Conservation (phyloP, 1,284 basidiomycete genomes). For the Cryptococcus jaspeensis region DNA sequence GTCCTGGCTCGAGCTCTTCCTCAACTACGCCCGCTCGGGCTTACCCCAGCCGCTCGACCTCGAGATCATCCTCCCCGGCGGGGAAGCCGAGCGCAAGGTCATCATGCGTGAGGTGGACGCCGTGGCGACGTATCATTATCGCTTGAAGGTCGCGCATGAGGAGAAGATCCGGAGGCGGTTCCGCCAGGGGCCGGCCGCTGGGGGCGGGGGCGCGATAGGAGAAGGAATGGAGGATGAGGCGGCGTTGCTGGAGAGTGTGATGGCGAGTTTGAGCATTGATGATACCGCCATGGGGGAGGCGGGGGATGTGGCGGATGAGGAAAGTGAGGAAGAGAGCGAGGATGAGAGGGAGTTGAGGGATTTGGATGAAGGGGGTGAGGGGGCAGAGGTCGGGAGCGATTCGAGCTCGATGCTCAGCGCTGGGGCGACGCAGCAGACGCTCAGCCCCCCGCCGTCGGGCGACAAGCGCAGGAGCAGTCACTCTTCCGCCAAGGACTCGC, state of each 20-base stretch:
- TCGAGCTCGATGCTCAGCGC: background rate
- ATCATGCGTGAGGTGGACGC: constrained; percentile 82
- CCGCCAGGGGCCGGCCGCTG: constrained; percentile 49
- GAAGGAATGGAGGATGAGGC: constrained; percentile 73
- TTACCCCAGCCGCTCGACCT: constrained; percentile 66
- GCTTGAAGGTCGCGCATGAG: constrained; percentile 85
- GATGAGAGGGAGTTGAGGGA: constrained; percentile 23
- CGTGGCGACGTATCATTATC: constrained; percentile 85
- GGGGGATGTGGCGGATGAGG: constrained; percentile 72
- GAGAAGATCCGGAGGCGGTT: constrained; percentile 80
- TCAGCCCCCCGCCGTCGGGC: background rate
- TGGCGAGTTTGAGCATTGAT: constrained; percentile 74
- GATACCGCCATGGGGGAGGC: constrained; percentile 74
- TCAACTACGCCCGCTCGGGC: constrained; percentile 88
- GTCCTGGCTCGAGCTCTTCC: constrained; percentile 95
- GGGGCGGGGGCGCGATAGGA: constrained; percentile 39
- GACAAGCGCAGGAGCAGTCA: background rate
- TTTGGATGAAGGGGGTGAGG: constrained; percentile 41
- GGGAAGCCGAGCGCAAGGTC: constrained; percentile 67
- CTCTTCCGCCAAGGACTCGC: background rate
- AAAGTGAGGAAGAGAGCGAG: constrained; percentile 53
- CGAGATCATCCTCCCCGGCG: constrained; percentile 81
- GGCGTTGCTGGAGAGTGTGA: constrained; percentile 71
- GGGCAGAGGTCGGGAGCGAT: constrained; percentile 21
- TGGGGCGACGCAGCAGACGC: background rate